Base-by-base conservation (phyloP, 2,329 filamentous ascomycete species). In the Paraphaeosphaeria minitans region DNA sequence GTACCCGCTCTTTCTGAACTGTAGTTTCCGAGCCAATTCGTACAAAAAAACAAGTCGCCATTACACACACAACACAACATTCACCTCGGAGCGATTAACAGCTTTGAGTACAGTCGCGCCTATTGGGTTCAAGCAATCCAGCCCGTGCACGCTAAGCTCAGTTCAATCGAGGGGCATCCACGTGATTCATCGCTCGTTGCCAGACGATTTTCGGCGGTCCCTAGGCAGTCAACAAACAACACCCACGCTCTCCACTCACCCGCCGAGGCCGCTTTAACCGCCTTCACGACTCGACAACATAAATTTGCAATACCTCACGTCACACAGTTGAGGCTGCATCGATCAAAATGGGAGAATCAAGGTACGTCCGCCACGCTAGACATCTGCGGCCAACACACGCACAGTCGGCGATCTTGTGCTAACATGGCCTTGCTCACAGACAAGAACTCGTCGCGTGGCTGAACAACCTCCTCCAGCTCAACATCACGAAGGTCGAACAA, bases 401-500 rank as follows among this genome's bases (percentile, higher is more conserved):
- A n/a, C 60, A 59, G 60, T 56, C 54, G 58, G 57, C 42, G 53
- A 56, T 63, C 58, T 47, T 56, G 22, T 55, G 57, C 68, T 73
- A 56, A 73, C 63, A 27, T 37, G 12, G n/a, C n/a, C 49, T 35
- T 33, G 47, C 47, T 48, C 31, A 61, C 65, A 98, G 95, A 84
- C 95, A 99, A 82, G 95, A 99, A 83, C 87, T 99, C 70, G 85
- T 99, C 70, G 86, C 89, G 81, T 99, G 95, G 95, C 84, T 98
- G 68, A 99, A 99, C 85, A 94, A 91, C 85, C 90, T 99, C 63
- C 88, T 99, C 53, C 93, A 97, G 83, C 89, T 99, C 74, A 99
- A 98, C 83, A 88, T 99, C 73, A 98, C 85, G 73, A 98, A 97
- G 82, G 92, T 99, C 77, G 95, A 99, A 83, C 95, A 99, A 85